Evolutionary conservation across 2,329 filamentous ascomycete species (phyloP), one percentile per base, ranked within the genome.

Genomic region (Ploettnerulaceae sp.): DNA sequence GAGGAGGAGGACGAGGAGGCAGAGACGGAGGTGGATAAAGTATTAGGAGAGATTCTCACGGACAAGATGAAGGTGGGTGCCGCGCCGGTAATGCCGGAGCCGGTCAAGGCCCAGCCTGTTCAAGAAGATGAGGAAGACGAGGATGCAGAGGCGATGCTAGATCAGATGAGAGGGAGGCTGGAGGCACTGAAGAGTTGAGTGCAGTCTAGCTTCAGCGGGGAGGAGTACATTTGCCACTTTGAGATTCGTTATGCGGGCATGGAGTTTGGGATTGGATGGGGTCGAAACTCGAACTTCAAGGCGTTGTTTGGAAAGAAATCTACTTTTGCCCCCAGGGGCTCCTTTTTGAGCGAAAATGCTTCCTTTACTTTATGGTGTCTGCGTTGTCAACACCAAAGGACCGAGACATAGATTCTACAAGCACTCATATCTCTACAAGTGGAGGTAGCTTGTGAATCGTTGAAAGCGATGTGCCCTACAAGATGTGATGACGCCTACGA

Each of bases 131-230:
- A 89, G 56, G 86, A 89, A 50, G 87, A 94, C 60, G 84, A 90
- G 63, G 86, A 93, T 60, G 82, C 88, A 52, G 89, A 95, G 67
- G 89, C 86, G 37, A 89, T 93, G 72, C 80, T 97, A 70, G 85
- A 89, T 60, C 86, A 95, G 71, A 97, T 97, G 93, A 76, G 91
- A 64, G 89, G 89, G 57, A 76, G 91, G 37, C 67, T 98, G 58
- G 89, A 97, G 70, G 90, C 90, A 26, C 69, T 97, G 63, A 86
- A 93, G 76, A 96, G 89, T 68, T 95, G 46, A 58, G 26, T 21
- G 20, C 2, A 28, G 17, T 25, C n/a, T n/a, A n/a, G n/a, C n/a
- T n/a, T n/a, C n/a, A n/a, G n/a, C n/a, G n/a, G n/a, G n/a, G n/a
- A n/a, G 3, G 20, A 20, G 25, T 33, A 44, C n/a, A 26, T 32